A percentile compares a stretch with the other conserved stretches of the same genome.
phyloP scores from a whole-genome alignment of 345 rosid genomes.

The Carallia pectinifolia region DNA sequence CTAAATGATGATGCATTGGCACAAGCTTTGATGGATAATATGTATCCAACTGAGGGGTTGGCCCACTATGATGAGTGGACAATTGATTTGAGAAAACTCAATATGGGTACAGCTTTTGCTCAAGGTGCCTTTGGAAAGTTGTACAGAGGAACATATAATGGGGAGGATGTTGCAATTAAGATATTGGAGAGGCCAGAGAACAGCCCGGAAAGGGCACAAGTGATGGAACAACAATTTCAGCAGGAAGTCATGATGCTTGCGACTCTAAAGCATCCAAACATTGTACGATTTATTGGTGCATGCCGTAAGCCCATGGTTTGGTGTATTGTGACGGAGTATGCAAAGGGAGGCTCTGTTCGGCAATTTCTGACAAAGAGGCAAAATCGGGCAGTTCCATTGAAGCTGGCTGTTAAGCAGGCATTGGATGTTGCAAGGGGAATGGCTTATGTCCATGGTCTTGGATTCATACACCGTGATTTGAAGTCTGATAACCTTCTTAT shows the following conservation, averaged over 20 bases:
- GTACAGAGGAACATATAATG: constrained; percentile 37
- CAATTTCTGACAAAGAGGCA: constrained; percentile 25
- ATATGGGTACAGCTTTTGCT: constrained; percentile 71
- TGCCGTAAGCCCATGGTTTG: constrained; percentile 33
- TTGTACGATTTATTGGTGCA: constrained; percentile 29
- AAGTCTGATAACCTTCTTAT: constrained; percentile 30
- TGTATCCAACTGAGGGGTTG: constrained; percentile 52
- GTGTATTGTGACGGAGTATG: constrained; percentile 33
- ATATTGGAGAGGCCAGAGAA: constrained; percentile 32
- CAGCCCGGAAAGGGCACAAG: constrained; percentile 23
- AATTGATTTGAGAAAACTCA: constrained; percentile 57
- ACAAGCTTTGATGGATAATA: constrained; percentile 58
- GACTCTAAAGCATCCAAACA: constrained; percentile 28
- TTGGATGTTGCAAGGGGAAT: constrained; percentile 32
- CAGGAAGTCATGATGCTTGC: constrained; percentile 37
- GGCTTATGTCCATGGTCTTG: constrained; percentile 31
- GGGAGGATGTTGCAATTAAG: constrained; percentile 33
- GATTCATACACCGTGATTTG: constrained; percentile 28
- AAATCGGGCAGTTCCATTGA: constrained; percentile 28
- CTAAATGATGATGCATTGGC: constrained; percentile 59
- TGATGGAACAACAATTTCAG: constrained; percentile 34
- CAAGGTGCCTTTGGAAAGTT: constrained; percentile 74
- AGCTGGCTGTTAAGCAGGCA: constrained; percentile 34
- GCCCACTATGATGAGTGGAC: constrained; percentile 60
- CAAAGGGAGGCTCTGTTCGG: constrained; percentile 31